phyloP scores from a whole-genome alignment of 805 yeast genomes.

The Huiozyma sinensis region DNA sequence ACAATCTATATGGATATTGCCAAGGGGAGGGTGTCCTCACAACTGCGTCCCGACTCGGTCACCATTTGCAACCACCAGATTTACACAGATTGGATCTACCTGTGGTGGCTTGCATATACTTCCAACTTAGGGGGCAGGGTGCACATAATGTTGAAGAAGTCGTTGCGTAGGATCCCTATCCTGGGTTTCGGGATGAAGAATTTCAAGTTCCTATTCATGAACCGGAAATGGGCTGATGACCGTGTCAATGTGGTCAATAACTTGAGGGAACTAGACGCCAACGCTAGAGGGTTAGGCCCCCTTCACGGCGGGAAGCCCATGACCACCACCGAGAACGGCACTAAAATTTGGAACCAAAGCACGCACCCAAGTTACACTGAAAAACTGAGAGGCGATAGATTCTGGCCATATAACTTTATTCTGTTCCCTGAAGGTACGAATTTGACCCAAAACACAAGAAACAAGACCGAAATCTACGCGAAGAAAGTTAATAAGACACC shows the following conservation, averaged over 20 bases:
- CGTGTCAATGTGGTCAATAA: conserved; percentile 44
- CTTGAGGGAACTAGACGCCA: conserved; percentile 47
- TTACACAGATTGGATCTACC: conserved; percentile 84
- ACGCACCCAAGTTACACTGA: conserved; percentile 15
- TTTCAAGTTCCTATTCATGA: conserved; percentile 66
- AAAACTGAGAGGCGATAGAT: conserved; percentile 4
- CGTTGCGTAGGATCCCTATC: conserved; percentile 59
- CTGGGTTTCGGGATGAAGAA: conserved; percentile 79
- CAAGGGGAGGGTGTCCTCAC: conserved; percentile 16
- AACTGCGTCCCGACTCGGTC: conserved; percentile 44
- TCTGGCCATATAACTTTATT: conserved; percentile 57
- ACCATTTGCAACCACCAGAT: conserved; percentile 87
- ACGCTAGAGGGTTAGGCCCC: conserved; percentile 48
- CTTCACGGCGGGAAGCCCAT: conserved; percentile 30
- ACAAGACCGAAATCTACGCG: conserved; percentile 48
- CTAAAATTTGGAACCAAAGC: conserved; percentile 16
- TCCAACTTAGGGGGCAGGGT: conserved; percentile 54
- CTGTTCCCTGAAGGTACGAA: conserved; percentile 96
- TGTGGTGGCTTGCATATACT: conserved; percentile 79
- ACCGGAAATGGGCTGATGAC: conserved; percentile 82
- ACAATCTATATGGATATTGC: conserved; percentile 22
- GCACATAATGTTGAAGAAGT: conserved; percentile 67
- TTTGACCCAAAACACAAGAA: conserved; percentile 52
- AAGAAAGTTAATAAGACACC: conserved; percentile 37
- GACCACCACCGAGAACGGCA: conserved; percentile 21